Conservation (phyloP, 2,329 filamentous ascomycete genomes). For the Ascochyta clinopodiicola region DNA sequence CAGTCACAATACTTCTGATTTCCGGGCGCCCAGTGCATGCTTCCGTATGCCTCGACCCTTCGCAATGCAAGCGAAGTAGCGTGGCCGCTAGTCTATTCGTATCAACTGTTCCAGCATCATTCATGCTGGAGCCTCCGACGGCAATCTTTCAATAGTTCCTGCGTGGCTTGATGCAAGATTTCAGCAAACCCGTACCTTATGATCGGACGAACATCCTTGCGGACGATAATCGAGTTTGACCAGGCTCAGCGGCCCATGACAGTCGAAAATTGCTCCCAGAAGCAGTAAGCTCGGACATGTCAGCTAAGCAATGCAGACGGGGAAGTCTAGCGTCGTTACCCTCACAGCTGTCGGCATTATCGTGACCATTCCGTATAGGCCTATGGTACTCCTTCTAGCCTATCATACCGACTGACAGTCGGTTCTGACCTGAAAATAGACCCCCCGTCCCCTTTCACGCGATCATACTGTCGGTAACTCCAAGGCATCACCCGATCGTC, state of each 20-base stretch:
- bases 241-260: neutral
- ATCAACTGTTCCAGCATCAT: neutral
- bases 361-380: conserved; percentile 10
- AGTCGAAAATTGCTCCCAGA: conserved; percentile 4
- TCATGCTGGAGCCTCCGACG: conserved; percentile 4
- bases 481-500: conserved; percentile 8
- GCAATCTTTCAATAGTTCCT: conserved; percentile 20
- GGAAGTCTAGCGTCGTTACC: conserved; percentile 11
- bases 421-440: conserved; percentile 4
- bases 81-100: neutral
- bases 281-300: conserved; percentile 7
- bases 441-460: neutral
- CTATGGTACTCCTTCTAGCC: conserved; percentile 19
- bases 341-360: conserved; percentile 23
- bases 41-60: neutral
- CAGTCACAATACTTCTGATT: neutral
- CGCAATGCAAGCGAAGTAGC: conserved; percentile 4
- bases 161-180: conserved; percentile 22
- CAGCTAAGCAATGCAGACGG: conserved; percentile 11
- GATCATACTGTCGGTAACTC: neutral
- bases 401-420: neutral
- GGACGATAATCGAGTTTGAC: conserved; percentile 6
- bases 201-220: conserved; percentile 1
- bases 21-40: neutral
- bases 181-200: conserved; percentile 7